phyloP scores from a whole-genome alignment of 352 stramenopile species.

The Thalassiosira sp. region DNA sequence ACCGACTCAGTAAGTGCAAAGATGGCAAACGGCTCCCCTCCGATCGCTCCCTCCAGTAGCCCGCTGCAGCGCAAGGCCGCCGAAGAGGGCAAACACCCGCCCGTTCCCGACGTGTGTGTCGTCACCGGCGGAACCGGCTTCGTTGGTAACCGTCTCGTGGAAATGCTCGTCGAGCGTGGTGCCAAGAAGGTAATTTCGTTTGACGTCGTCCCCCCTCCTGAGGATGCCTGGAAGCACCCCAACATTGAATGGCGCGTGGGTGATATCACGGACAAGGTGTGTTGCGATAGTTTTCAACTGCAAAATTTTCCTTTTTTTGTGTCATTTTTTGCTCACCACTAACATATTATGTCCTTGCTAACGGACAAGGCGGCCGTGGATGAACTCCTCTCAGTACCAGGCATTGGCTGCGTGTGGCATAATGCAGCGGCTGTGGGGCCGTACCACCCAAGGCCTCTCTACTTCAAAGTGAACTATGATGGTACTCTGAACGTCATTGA shows the following conservation, averaged over 20 bases:
- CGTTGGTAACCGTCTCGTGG: constrained; percentile 86
- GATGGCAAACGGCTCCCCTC: constrained; percentile 9
- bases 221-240: constrained; percentile 59
- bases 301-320: too few relatives aligned
- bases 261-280: constrained; percentile 87
- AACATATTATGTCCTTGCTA: too few relatives aligned
- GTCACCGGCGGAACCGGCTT: constrained; percentile 89
- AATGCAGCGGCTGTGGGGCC: constrained; percentile 88
- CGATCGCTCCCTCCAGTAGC: constrained; percentile 33
- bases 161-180: constrained; percentile 89
- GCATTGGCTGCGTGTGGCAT: constrained; percentile 87
- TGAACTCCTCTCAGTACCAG: constrained; percentile 64
- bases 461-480: constrained; percentile 87
- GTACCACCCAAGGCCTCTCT: constrained; percentile 84
- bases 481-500: constrained; percentile 87
- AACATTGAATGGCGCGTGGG: constrained; percentile 71
- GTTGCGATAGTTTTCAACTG: too few relatives aligned
- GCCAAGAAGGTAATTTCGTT: constrained; percentile 86
- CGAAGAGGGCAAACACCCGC: constrained; percentile 14
- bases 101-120: constrained; percentile 44
- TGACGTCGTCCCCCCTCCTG: constrained; percentile 81
- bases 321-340: too few relatives aligned
- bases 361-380: constrained; percentile 74
- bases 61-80: constrained; percentile 38
- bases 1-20: neutral